Evolutionary conservation across 2,329 filamentous ascomycete species (phyloP).

Genomic region (Neofusicoccum ribis): DNA sequence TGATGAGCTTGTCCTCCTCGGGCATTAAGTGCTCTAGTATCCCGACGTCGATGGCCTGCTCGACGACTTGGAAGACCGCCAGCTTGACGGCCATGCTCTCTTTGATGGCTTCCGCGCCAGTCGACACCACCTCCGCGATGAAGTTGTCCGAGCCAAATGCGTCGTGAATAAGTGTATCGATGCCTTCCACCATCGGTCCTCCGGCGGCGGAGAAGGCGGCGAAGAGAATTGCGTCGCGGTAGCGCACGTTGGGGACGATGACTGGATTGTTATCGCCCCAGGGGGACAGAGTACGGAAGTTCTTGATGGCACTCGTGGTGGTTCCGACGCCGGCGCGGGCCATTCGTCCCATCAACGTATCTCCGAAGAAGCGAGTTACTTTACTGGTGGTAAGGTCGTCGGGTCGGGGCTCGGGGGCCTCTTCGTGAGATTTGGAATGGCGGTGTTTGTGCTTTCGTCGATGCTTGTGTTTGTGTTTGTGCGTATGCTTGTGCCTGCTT

Average conservation of each 20-base stretch:
- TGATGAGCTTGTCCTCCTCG: conserved; percentile 41
- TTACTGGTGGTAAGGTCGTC: conserved; percentile 29
- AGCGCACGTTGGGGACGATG: conserved; percentile 41
- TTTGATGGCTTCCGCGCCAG: conserved; percentile 32
- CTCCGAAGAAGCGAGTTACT: conserved; percentile 38
- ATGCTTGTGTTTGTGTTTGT: neutral
- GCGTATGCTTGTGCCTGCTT: neutral
- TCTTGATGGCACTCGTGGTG: conserved; percentile 34
- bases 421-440: neutral
- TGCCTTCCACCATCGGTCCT: conserved; percentile 35
- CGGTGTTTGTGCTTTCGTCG: neutral
- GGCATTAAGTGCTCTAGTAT: conserved; percentile 40
- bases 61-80: conserved; percentile 40
- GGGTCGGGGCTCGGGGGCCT: neutral
- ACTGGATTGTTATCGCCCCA: conserved; percentile 44
- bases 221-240: conserved; percentile 40
- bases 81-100: conserved; percentile 34
- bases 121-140: conserved; percentile 35
- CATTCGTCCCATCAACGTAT: conserved; percentile 39
- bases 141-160: conserved; percentile 38
- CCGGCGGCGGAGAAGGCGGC: conserved; percentile 40
- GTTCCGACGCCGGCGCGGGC: conserved; percentile 37
- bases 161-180: conserved; percentile 29
- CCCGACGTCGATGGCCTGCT: conserved; percentile 42
- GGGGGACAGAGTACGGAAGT: conserved; percentile 35